phyloP scores from a whole-genome alignment of 2,329 filamentous ascomycete species.

The Calonectria pteridis region DNA sequence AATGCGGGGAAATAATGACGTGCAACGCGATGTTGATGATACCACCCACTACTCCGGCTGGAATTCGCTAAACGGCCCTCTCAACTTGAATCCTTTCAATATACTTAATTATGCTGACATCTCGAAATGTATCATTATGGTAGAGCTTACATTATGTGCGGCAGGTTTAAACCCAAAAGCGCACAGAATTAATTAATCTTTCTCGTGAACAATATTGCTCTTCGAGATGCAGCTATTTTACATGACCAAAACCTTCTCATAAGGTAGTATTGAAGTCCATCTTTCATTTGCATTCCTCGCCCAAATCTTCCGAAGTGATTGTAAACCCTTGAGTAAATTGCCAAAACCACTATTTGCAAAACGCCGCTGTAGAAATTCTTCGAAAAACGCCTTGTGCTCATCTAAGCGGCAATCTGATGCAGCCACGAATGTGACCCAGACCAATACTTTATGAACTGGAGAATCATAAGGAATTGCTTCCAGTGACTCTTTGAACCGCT shows the following conservation, averaged over 20 bases:
- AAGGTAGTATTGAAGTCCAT: conserved; percentile 43
- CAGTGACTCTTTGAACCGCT: conserved; percentile 42
- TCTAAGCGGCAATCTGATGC: conserved; percentile 41
- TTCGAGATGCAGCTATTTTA: conserved; percentile 29
- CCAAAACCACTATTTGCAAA: conserved; percentile 41
- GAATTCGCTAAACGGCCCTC: neutral
- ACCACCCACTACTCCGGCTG: neutral
- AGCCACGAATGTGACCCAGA: conserved; percentile 46
- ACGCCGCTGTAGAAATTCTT: conserved; percentile 28
- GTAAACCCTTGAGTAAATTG: conserved; percentile 39
- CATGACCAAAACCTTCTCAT: conserved; percentile 42
- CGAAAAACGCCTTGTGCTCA: conserved; percentile 44
- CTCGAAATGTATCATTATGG: neutral
- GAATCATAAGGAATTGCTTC: conserved; percentile 35
- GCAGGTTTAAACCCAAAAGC: too few species aligned
- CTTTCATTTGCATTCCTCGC: conserved; percentile 33
- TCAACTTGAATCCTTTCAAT: neutral
- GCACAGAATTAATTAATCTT: neutral
- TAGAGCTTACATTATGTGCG: neutral
- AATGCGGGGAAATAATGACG: conserved; percentile 7
- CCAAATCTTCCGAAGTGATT: conserved; percentile 43
- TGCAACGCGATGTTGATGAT: conserved; percentile 10
- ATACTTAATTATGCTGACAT: neutral
- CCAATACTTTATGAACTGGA: conserved; percentile 39
- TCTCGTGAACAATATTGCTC: neutral